phyloP scores from a whole-genome alignment of 345 rosid species.

The Lenwebbia sp. region DNA sequence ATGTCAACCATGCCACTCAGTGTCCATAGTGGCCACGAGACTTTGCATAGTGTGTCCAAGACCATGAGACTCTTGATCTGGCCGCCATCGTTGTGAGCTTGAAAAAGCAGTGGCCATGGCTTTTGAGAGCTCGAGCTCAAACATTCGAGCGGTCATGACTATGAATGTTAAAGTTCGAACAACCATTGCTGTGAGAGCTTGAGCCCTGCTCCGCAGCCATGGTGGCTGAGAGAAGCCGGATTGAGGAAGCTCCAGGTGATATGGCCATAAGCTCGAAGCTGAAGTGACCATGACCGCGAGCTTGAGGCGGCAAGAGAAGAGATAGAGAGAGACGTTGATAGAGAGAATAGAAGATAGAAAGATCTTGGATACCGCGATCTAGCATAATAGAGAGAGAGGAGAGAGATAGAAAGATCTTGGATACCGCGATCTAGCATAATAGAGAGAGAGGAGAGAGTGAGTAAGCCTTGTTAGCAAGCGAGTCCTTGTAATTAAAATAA shows the following conservation, averaged over 20 bases:
- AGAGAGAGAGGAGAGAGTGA: neutral
- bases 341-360: neutral
- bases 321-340: neutral
- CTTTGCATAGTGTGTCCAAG: too few relatives aligned
- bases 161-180: neutral
- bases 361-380: neutral
- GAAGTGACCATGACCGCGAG: neutral
- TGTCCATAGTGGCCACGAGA: neutral
- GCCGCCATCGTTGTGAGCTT: neutral
- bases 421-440: neutral
- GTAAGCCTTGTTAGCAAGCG: neutral
- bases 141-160: neutral
- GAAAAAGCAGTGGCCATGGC: neutral
- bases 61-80: neutral
- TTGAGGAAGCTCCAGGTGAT: neutral
- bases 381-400: neutral
- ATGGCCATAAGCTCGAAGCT: neutral
- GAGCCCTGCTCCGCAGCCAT: neutral
- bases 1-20: neutral
- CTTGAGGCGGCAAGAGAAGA: neutral
- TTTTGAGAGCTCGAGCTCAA: neutral
- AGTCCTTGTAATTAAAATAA: too few relatives aligned
- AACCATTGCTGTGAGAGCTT: neutral
- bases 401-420: neutral
- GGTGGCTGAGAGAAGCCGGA: neutral